Evolutionary conservation across 495 filamentous ascomycete species (phyloP).

Genomic region (Recurvomyces mirabilis): DNA sequence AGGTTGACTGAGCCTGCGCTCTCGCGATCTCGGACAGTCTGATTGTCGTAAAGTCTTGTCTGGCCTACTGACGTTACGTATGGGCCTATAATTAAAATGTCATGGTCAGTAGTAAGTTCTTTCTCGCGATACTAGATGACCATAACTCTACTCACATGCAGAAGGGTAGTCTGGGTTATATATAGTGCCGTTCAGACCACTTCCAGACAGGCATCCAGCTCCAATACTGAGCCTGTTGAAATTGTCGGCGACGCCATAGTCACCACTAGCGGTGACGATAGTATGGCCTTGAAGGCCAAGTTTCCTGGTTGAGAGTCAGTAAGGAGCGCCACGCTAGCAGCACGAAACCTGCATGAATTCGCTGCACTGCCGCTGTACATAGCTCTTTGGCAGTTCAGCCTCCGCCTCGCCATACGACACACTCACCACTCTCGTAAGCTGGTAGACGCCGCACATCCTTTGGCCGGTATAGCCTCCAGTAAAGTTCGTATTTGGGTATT

Average conservation of each 20-base stretch:
- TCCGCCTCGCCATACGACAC: conserved; percentile 17
- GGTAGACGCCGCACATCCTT: conserved; percentile 8
- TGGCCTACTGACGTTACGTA: conserved; percentile 33
- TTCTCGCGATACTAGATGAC: no score
- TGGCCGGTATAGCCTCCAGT: conserved; percentile 12
- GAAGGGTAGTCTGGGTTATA: conserved; percentile 39
- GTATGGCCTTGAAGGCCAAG: conserved; percentile 15
- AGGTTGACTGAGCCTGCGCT: conserved; percentile 14
- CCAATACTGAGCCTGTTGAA: not conserved
- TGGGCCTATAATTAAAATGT: no score
- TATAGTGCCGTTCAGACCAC: conserved; percentile 18
- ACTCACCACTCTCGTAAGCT: conserved; percentile 8
- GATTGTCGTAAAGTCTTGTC: conserved; percentile 2
- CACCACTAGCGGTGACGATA: conserved; percentile 10
- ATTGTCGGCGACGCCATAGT: conserved; percentile 10
- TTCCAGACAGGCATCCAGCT: conserved; percentile 1
- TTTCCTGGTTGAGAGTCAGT: no score
- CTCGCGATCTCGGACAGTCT: conserved; percentile 11
- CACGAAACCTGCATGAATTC: no score
- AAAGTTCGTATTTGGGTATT: conserved; percentile 3
- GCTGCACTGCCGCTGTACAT: conserved; percentile 19
- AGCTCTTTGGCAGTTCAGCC: conserved; percentile 1
- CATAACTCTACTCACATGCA: no score
- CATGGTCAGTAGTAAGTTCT: no score
- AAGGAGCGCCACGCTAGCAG: no score